phyloP scores from a whole-genome alignment of 169 alveolate genomes.

The Plasmodium malariae region DNA sequence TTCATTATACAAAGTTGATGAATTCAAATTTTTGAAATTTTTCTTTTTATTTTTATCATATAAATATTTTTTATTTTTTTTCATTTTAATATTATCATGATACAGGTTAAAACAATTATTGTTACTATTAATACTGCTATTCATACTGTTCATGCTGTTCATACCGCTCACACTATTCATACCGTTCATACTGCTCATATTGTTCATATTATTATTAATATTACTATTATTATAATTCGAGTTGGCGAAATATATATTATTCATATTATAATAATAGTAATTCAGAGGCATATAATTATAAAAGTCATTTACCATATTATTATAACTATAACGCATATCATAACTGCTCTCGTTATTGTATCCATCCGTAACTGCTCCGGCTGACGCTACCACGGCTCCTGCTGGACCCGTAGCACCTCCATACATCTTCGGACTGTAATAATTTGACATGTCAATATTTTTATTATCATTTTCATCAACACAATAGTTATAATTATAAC shows the following conservation, averaged over 20 bases:
- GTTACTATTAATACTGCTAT: not conserved
- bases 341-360: constrained; percentile 12
- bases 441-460: constrained; percentile 41
- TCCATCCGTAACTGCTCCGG: not conserved
- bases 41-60: constrained; percentile 58
- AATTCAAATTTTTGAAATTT: constrained; percentile 49
- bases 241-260: constrained; percentile 26
- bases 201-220: no score
- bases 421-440: constrained; percentile 42
- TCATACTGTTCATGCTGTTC: not conserved
- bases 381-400: constrained; percentile 1
- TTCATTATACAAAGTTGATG: constrained; percentile 57
- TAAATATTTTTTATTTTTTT: constrained; percentile 41
- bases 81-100: constrained; percentile 30
- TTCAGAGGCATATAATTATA: constrained; percentile 65
- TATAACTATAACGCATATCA: constrained; percentile 53
- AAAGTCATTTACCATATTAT: constrained; percentile 32
- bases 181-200: not conserved
- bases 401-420: not conserved
- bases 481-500: constrained; percentile 42
- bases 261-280: constrained; percentile 68
- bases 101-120: constrained; percentile 5
- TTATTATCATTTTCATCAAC: constrained; percentile 56
- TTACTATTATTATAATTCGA: not conserved
- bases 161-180: not conserved